Percentiles rank a stretch among this genome's conserved stretches.
These are phyloP conservation scores for Aspergillus unguis DNA, from an alignment of 2,329 filamentous ascomycete genomes.

Conservation along the genomic window DNA sequence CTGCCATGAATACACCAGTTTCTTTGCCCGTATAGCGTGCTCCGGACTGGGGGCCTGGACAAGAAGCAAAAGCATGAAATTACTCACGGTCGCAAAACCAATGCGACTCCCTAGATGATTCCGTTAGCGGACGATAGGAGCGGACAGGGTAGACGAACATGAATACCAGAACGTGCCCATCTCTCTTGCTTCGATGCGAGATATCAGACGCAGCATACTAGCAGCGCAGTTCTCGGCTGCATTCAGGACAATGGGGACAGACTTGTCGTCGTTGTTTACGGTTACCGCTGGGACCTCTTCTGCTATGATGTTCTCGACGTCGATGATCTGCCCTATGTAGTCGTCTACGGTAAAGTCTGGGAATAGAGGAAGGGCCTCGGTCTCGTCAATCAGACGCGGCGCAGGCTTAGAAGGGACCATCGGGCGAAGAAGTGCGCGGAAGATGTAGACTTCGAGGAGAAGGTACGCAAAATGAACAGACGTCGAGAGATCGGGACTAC, in stretches of 20 bases:
- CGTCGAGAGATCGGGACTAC: background rate
- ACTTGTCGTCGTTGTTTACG: slow-evolving; percentile 22
- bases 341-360: slow-evolving; percentile 18
- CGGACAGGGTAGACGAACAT: slow-evolving; percentile 17
- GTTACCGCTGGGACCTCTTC: slow-evolving; percentile 21
- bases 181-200: slow-evolving; percentile 26
- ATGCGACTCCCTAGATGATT: slow-evolving; percentile 30
- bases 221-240: slow-evolving; percentile 33
- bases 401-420: slow-evolving; percentile 29
- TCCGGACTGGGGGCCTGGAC: slow-evolving; percentile 30
- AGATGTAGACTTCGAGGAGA: slow-evolving; percentile 35
- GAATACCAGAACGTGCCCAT: slow-evolving; percentile 34
- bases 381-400: slow-evolving; percentile 24
- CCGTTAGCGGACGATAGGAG: background rate
- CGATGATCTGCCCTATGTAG: slow-evolving; percentile 24
- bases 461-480: slow-evolving; percentile 34
- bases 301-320: slow-evolving; percentile 10
- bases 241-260: slow-evolving; percentile 26
- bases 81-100: slow-evolving; percentile 34
- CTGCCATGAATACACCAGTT: slow-evolving; percentile 29
- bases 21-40: slow-evolving; percentile 25
- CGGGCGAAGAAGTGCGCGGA: slow-evolving; percentile 34
- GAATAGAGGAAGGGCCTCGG: background rate
- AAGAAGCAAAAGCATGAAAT: slow-evolving; percentile 31
- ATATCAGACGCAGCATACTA: slow-evolving; percentile 29